phyloP scores from a whole-genome alignment of 1,139 yeast species.

The Sugiyamaella paludigena region DNA sequence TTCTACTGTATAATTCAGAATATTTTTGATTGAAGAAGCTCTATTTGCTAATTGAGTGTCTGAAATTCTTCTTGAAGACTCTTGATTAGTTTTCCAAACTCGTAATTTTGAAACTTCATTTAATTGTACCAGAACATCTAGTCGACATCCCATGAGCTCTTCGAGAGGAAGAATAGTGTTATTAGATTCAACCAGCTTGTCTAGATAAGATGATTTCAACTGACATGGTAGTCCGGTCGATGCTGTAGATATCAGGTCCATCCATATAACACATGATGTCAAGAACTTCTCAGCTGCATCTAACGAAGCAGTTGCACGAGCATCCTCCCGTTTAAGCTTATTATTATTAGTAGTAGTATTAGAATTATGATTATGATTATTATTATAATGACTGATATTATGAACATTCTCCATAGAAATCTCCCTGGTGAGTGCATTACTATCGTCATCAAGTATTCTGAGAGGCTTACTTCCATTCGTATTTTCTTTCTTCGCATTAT shows the following conservation, averaged over 20 bases:
- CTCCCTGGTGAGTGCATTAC: not conserved
- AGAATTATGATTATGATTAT: too few relatives aligned
- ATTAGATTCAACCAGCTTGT: slow-evolving; percentile 7
- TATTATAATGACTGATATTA: too few relatives aligned
- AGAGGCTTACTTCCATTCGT: not conserved
- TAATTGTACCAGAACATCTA: slow-evolving; percentile 15
- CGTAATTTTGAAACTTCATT: slow-evolving; percentile 17
- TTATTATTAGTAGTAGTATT: not conserved
- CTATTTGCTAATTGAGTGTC: slow-evolving; percentile 7
- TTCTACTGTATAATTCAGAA: slow-evolving; percentile 1
- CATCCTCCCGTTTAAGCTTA: too few relatives aligned
- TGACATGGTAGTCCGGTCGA: slow-evolving; percentile 15
- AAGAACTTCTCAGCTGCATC: slow-evolving; percentile 15
- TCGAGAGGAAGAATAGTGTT: slow-evolving; percentile 13
- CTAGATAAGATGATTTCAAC: slow-evolving; percentile 8
- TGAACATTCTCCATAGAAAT: too few relatives aligned
- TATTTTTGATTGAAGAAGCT: slow-evolving; percentile 5
- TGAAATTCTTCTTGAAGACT: slow-evolving; percentile 1
- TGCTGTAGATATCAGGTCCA: slow-evolving; percentile 17
- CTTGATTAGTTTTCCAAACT: slow-evolving; percentile 8
- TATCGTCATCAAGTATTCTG: slow-evolving; percentile 10
- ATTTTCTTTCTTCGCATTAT: not conserved
- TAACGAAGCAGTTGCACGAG: not conserved
- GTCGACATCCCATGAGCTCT: slow-evolving; percentile 19
- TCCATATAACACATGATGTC: slow-evolving; percentile 15